phyloP scores from a whole-genome alignment of 177 flowering plant species.

The Vitis hybrid region DNA sequence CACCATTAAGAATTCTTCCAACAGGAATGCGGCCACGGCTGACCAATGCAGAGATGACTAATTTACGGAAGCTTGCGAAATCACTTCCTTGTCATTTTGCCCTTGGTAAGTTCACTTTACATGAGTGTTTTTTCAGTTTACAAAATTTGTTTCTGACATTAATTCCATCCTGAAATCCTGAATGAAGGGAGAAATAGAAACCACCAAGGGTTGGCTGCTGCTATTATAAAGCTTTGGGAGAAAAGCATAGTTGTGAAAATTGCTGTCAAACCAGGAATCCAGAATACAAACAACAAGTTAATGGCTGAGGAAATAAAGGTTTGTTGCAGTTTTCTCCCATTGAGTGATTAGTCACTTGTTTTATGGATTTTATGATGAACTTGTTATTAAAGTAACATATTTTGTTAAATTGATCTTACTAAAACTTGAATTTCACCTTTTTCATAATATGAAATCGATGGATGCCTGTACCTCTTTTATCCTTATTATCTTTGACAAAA shows the following conservation, averaged over 20 bases:
- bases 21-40: slow-evolving; percentile 80
- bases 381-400: too few species aligned
- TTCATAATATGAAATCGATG: too few species aligned
- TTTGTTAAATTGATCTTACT: too few species aligned
- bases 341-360: not conserved
- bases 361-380: not conserved
- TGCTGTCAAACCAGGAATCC: slow-evolving; percentile 96
- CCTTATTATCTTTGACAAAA: too few species aligned
- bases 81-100: slow-evolving; percentile 98
- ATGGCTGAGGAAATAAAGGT: slow-evolving; percentile 98
- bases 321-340: not conserved
- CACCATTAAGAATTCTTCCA: slow-evolving; percentile 93
- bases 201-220: slow-evolving; percentile 92
- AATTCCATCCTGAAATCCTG: slow-evolving; percentile 4
- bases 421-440: too few species aligned
- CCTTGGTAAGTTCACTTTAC: slow-evolving; percentile 55
- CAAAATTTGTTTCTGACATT: slow-evolving; percentile 2
- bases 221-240: slow-evolving; percentile 93
- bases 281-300: slow-evolving; percentile 92
- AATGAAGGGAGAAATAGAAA: slow-evolving; percentile 85
- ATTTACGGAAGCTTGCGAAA: slow-evolving; percentile 76
- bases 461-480: too few species aligned
- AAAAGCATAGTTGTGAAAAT: slow-evolving; percentile 86
- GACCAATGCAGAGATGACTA: slow-evolving; percentile 90
- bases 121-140: slow-evolving; percentile 1